These are phyloP conservation scores for Ustilago tritici DNA, from an alignment of 1,284 basidiomycete species.

Conservation along the genomic window DNA sequence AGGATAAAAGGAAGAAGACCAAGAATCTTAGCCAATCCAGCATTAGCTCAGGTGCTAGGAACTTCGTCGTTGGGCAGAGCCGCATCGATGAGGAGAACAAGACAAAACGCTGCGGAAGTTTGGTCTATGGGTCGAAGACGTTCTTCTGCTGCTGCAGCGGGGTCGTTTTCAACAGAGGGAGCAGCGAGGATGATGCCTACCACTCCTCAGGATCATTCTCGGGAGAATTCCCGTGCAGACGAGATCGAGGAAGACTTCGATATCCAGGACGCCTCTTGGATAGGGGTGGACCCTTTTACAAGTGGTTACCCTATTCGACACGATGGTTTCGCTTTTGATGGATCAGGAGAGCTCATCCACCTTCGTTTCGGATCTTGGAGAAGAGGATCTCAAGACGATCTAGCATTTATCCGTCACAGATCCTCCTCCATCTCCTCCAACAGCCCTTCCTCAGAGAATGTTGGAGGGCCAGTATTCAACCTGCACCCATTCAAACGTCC, in stretches of 20 bases:
- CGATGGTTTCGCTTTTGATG: constrained; percentile 25
- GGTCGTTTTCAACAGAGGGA: constrained; percentile 9
- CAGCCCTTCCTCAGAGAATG: background rate
- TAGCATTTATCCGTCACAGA: constrained; percentile 20
- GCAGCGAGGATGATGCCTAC: constrained; percentile 32
- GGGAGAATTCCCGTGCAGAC: constrained; percentile 29
- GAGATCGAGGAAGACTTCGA: background rate
- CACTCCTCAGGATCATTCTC: constrained; percentile 36
- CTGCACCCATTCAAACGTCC: constrained; percentile 15
- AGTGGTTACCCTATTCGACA: constrained; percentile 13
- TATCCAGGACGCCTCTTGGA: background rate
- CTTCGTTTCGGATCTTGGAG: constrained; percentile 20
- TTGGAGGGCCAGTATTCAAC: constrained; percentile 19
- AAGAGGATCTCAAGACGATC: constrained; percentile 34
- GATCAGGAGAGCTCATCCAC: constrained; percentile 22
- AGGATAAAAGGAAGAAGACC: constrained; percentile 13
- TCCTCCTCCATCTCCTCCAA: constrained; percentile 2
- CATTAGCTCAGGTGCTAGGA: constrained; percentile 16
- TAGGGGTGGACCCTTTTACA: constrained; percentile 17
- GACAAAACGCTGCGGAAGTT: background rate
- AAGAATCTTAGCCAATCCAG: constrained; percentile 16
- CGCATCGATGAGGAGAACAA: background rate
- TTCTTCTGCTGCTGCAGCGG: constrained; percentile 23
- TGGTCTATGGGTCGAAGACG: constrained; percentile 39
- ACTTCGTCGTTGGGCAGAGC: constrained; percentile 25